Conservation (phyloP, 805 yeast genomes). For the Teunomyces barrocoloradensis region DNA sequence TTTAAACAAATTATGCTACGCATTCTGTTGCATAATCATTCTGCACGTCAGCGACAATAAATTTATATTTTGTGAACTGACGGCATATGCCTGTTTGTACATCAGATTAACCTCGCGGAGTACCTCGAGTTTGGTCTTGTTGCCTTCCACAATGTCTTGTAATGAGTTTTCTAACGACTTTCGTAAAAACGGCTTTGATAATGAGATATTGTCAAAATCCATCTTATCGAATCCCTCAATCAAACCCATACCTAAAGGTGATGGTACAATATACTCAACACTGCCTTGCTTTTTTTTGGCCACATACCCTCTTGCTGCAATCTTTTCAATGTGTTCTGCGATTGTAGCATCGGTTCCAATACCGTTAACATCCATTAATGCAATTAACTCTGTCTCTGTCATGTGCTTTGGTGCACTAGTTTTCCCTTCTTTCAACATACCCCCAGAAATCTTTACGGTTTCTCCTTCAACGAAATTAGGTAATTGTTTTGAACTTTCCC, state of each 20-base stretch:
- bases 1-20: background rate
- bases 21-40: constrained; percentile 8
- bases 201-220: constrained; percentile 64
- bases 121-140: constrained; percentile 50
- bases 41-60: constrained; percentile 27
- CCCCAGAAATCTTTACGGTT: constrained; percentile 49
- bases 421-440: constrained; percentile 66
- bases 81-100: constrained; percentile 60
- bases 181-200: constrained; percentile 87
- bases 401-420: constrained; percentile 80
- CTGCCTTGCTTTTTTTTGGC: constrained; percentile 38
- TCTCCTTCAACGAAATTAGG: constrained; percentile 66
- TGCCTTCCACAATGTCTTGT: constrained; percentile 67
- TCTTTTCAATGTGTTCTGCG: constrained; percentile 93
- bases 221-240: constrained; percentile 85
- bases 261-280: constrained; percentile 61
- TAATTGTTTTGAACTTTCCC: constrained; percentile 66
- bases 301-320: constrained; percentile 66
- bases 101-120: constrained; percentile 50
- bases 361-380: constrained; percentile 94
- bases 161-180: constrained; percentile 69
- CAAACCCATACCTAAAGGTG: constrained; percentile 78
- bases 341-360: constrained; percentile 99
- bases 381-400: constrained; percentile 90
- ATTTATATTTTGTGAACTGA: constrained; percentile 42